These are phyloP conservation scores for Penicillium macrosclerotiorum DNA, from an alignment of 495 filamentous ascomycete genomes.

Conservation along the genomic window DNA sequence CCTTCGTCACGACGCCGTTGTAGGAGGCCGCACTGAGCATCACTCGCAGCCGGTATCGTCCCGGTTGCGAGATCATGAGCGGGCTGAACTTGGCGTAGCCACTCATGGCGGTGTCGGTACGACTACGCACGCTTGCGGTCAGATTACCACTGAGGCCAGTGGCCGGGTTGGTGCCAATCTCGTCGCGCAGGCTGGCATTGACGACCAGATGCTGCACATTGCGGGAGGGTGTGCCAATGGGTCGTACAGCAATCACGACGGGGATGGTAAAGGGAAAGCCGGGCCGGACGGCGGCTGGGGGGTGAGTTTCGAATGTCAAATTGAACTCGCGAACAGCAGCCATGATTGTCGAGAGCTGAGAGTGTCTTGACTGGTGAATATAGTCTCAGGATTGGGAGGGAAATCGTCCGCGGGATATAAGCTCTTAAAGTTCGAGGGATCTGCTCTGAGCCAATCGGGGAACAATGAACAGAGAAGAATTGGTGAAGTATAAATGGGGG, in stretches of 20 bases:
- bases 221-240: slow-evolving; percentile 27
- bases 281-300: slow-evolving; percentile 29
- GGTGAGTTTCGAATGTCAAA: slow-evolving; percentile 34
- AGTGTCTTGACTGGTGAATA: no score
- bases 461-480: neutral
- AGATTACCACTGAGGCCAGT: slow-evolving; percentile 30
- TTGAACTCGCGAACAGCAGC: slow-evolving; percentile 33
- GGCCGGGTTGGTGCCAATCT: slow-evolving; percentile 24
- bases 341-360: slow-evolving; percentile 19
- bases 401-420: slow-evolving; percentile 2
- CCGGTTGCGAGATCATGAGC: slow-evolving; percentile 32
- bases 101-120: slow-evolving; percentile 31
- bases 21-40: slow-evolving; percentile 33
- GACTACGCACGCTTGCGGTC: slow-evolving; percentile 38
- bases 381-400: no score
- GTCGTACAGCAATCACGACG: slow-evolving; percentile 34
- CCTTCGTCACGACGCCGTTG: slow-evolving; percentile 33
- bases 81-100: slow-evolving; percentile 36
- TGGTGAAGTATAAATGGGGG: slow-evolving; percentile 8
- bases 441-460: slow-evolving; percentile 8
- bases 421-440: slow-evolving; percentile 3
- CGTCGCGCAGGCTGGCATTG: slow-evolving; percentile 31
- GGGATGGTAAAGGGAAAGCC: slow-evolving; percentile 34
- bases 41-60: slow-evolving; percentile 36
- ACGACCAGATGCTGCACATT: slow-evolving; percentile 34